Evolutionary conservation across 75 land plant genomes (phyloP).

Genomic region (Selaginella tamariscina): DNA sequence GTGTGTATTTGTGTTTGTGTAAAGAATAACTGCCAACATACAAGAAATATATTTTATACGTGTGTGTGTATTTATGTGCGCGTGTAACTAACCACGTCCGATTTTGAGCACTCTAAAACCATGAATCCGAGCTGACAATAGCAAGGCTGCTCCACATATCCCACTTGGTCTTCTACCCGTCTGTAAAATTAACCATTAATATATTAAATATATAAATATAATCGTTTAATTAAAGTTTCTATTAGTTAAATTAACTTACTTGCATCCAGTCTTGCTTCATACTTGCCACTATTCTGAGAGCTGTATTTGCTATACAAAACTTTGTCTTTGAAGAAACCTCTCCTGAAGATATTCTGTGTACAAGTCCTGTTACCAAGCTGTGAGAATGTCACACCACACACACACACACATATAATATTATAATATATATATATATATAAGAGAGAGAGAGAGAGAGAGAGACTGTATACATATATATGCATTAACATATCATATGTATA

Average conservation of each 20-base stretch:
- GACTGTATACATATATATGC: too few relatives aligned
- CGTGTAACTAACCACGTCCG: background rate
- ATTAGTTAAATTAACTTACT: too few relatives aligned
- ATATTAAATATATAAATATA: background rate
- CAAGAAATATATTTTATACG: background rate
- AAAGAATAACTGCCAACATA: too few relatives aligned
- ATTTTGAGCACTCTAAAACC: conserved; percentile 6
- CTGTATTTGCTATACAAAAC: background rate
- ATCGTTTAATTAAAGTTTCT: too few relatives aligned
- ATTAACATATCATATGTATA: too few relatives aligned
- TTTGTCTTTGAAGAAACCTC: background rate
- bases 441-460: too few relatives aligned
- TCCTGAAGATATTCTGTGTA: background rate
- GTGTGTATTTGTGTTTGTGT: too few relatives aligned
- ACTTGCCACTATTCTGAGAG: background rate
- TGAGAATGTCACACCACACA: too few relatives aligned
- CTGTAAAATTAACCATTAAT: background rate
- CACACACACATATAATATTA: too few relatives aligned
- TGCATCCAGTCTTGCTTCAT: conserved; percentile 12
- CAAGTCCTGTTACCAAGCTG: background rate
- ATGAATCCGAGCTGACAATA: conserved; percentile 3
- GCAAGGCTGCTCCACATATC: conserved; percentile 5
- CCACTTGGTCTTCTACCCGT: conserved; percentile 12
- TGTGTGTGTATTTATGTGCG: background rate
- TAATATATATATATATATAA: too few relatives aligned